Evolutionary conservation across 257 asterid species (phyloP).

Genomic region (Catharanthus roseus): DNA sequence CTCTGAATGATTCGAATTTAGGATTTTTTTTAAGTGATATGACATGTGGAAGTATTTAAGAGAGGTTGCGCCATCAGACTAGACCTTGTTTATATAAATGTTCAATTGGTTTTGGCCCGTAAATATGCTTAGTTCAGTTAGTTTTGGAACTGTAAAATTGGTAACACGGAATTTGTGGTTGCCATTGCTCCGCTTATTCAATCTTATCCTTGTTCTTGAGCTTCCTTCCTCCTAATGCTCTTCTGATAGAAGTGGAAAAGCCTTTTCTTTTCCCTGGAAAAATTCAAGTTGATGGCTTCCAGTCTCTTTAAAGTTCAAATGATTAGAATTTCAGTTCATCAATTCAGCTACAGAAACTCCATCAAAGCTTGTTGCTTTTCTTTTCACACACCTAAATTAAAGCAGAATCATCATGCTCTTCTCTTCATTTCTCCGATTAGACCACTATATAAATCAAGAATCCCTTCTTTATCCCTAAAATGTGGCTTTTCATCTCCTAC

Average conservation of each 20-base stretch:
- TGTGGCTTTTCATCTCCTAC: constrained; percentile 52
- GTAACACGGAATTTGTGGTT: too few relatives aligned
- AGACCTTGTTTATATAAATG: too few relatives aligned
- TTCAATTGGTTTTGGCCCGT: too few relatives aligned
- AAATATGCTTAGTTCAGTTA: too few relatives aligned
- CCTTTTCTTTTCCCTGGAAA: not conserved
- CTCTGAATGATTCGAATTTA: too few relatives aligned
- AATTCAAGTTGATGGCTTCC: constrained; percentile 14
- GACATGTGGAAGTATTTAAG: too few relatives aligned
- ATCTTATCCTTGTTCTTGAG: not conserved
- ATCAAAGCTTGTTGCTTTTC: constrained; percentile 16
- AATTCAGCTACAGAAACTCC: constrained; percentile 12
- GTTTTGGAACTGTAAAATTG: too few relatives aligned
- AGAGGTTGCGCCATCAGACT: too few relatives aligned
- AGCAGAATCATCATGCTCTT: constrained; percentile 6
- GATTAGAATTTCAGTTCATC: constrained; percentile 5
- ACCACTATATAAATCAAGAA: constrained; percentile 25
- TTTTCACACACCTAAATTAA: constrained; percentile 11
- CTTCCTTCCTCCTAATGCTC: not conserved
- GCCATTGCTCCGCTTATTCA: constrained; percentile 3
- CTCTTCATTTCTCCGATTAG: constrained; percentile 19
- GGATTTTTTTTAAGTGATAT: too few relatives aligned
- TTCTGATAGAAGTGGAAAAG: too few relatives aligned
- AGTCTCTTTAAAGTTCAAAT: not conserved
- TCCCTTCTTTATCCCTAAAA: constrained; percentile 17